Evolutionary conservation across 2,329 filamentous ascomycete species (phyloP), one percentile per base, ranked within the genome.

Genomic region (Periglandula ipomoeae): DNA sequence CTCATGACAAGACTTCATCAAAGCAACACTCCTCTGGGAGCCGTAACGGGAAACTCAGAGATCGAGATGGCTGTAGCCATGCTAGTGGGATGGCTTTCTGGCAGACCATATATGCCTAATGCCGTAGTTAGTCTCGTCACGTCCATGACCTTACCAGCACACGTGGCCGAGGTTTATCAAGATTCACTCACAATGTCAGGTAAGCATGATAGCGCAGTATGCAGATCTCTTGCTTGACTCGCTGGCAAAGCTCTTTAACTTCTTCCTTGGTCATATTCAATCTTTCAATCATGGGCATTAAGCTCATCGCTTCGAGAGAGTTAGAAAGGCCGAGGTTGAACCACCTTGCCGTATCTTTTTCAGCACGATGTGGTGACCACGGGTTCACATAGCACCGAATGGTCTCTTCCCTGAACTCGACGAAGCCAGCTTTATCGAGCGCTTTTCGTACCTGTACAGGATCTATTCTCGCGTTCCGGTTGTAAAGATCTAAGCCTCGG

Each of bases 271-370:
- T 58, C 58, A 62, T 61, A 50, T 82, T 55, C 17, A 64, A 50
- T 34, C 61, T 58, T 46, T 67, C 77, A 40, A 79, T 83, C 60
- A 96, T 75, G 7, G 89, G 85, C 32, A 77, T 85, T 58, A 93
- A 65, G 55, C 83, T 84, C 58, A 94, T 71, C 11, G 83, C 81
- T 57, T 89, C 79, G 44, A 94, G 67, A 23, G 85, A 85, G 59
- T 87, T 80, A 10, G 77, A 82, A 56, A 95, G 72, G 35, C 82
- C 84, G 22, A 91, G 70, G 60, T 91, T 89, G 67, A 94, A 95
- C 86, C 87, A 95, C 50, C 82, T 75, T 26, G 86, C 88, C 47
- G 89, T 75, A 40, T 84, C 77, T 53, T 81, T 82, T 56, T 82
- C 74, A 53, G 81, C 73, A 23, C 75, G 70, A 56, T 87, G 80